phyloP scores from a whole-genome alignment of 257 asterid species.

The Salvia splendens region DNA sequence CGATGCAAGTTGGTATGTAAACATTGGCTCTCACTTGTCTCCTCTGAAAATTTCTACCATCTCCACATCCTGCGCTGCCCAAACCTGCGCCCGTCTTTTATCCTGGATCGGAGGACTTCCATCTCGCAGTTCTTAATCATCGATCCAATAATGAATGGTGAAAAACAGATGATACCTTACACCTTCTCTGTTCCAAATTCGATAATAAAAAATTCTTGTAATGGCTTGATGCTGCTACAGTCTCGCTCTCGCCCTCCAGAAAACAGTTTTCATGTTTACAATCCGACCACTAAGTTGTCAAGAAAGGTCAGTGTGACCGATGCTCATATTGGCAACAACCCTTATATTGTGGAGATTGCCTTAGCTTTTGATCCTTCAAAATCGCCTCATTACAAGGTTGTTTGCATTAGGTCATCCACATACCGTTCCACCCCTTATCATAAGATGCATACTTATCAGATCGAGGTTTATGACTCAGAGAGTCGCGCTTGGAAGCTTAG shows the following conservation, averaged over 20 bases:
- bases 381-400: too few relatives aligned
- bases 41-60: slow-evolving; percentile 13
- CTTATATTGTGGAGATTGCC: too few relatives aligned
- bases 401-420: not conserved
- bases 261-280: slow-evolving; percentile 26
- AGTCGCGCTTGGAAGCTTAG: slow-evolving; percentile 12
- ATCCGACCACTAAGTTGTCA: slow-evolving; percentile 32
- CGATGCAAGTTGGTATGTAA: slow-evolving; percentile 27
- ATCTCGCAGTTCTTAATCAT: slow-evolving; percentile 21
- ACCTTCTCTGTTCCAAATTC: slow-evolving; percentile 1
- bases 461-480: too few relatives aligned
- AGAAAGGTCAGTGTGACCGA: slow-evolving; percentile 26
- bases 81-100: slow-evolving; percentile 3
- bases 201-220: slow-evolving; percentile 24
- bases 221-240: slow-evolving; percentile 27
- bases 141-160: not conserved
- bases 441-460: not conserved
- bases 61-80: slow-evolving; percentile 29
- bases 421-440: too few relatives aligned
- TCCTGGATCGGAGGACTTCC: not conserved
- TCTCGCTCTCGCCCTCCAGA: not conserved
- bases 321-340: not conserved
- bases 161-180: not conserved
- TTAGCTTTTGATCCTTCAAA: too few relatives aligned
- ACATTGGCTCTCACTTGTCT: slow-evolving; percentile 24